Percentiles rank a stretch among this genome's conserved stretches.
These are phyloP conservation scores for Kuraishia molischiana DNA, from an alignment of 805 yeast species.

Conservation along the genomic window DNA sequence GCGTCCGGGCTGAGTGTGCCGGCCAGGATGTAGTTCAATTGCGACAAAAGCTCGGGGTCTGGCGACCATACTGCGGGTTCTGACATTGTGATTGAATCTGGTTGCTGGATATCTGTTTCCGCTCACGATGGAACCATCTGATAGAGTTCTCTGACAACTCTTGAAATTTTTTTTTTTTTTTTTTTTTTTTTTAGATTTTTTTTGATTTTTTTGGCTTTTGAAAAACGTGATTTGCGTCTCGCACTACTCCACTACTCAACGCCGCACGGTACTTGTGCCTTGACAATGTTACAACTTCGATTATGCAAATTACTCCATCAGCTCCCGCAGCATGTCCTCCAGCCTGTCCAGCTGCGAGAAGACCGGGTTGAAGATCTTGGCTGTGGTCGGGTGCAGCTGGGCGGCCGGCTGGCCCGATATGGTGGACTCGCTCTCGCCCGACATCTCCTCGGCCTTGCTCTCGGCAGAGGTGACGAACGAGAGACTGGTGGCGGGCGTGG, in stretches of 20 bases:
- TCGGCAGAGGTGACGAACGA: constrained; percentile 1
- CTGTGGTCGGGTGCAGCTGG: constrained; percentile 33
- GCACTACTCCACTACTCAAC: too few relatives aligned
- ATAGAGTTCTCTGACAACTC: background rate
- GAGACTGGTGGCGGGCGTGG: constrained; percentile 2
- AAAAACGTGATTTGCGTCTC: too few relatives aligned
- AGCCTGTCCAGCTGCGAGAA: constrained; percentile 31
- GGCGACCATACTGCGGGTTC: constrained; percentile 57
- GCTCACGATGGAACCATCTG: too few relatives aligned
- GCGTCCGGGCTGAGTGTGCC: constrained; percentile 62
- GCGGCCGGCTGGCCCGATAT: background rate
- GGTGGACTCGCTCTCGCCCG: background rate
- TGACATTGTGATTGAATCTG: constrained; percentile 2
- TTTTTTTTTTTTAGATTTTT: background rate
- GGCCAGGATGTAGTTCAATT: constrained; percentile 53
- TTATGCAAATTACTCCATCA: background rate
- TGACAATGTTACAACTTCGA: too few relatives aligned
- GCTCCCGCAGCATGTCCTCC: constrained; percentile 14
- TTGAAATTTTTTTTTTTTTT: background rate
- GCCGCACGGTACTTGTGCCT: too few relatives aligned
- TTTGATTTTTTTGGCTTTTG: background rate
- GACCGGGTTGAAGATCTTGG: constrained; percentile 48
- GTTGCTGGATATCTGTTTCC: too few relatives aligned
- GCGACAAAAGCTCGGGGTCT: constrained; percentile 47
- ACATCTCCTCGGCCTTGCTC: background rate